phyloP scores from a whole-genome alignment of 352 stramenopile genomes.

The Phytopythium kandeliae region DNA sequence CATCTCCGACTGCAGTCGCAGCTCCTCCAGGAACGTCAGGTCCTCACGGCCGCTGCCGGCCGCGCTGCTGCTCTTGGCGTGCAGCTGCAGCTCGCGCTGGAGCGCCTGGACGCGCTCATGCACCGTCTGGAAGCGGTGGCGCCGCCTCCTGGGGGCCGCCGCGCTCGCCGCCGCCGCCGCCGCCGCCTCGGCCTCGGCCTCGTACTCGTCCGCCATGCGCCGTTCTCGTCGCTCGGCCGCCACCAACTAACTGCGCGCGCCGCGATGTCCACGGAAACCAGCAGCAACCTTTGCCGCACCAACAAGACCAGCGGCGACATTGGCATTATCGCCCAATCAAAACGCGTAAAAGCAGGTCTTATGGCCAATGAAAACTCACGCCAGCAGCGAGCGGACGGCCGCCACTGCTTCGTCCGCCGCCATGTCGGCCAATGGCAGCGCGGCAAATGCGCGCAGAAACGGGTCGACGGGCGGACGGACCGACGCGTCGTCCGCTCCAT shows the following conservation, averaged over 20 bases:
- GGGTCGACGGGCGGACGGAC: constrained; percentile 1
- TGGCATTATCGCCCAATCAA: too few species aligned
- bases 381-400: constrained; percentile 22
- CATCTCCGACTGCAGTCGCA: constrained; percentile 73
- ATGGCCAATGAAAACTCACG: too few species aligned
- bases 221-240: not conserved
- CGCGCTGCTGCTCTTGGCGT: constrained; percentile 70
- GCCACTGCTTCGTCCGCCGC: constrained; percentile 33
- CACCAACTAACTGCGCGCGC: too few species aligned
- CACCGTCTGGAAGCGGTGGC: constrained; percentile 82
- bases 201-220: constrained; percentile 6
- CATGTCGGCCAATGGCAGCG: constrained; percentile 63
- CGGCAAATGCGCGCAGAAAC: constrained; percentile 54
- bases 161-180: not conserved
- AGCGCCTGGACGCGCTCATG: constrained; percentile 75
- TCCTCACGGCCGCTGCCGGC: constrained; percentile 40
- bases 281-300: not conserved
- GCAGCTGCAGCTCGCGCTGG: constrained; percentile 73
- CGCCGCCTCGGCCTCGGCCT: not conserved
- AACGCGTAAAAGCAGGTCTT: too few species aligned
- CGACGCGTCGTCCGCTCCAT: not conserved
- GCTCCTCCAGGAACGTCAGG: constrained; percentile 79
- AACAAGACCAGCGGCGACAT: not conserved
- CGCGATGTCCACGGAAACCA: too few species aligned
- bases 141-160: constrained; percentile 52